Base-by-base conservation (phyloP, 202 grass and related monocot species). In the Zoysia matrella region DNA sequence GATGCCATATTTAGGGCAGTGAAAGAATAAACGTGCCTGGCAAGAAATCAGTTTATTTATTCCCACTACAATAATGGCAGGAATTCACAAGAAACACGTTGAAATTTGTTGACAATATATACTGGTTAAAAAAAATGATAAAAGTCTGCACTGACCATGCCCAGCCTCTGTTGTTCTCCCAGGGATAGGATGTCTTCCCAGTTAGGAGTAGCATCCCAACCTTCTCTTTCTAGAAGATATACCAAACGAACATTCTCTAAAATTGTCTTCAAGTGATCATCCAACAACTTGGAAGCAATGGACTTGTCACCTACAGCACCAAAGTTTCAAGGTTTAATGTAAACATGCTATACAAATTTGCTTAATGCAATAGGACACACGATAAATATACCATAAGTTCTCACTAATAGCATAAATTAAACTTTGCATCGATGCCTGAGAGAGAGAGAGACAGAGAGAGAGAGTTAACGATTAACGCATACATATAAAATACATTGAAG, bases 181-280 rank as follows among this genome's bases (percentile, higher is more conserved):
- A 98, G 77, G 45, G 96, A 98, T 10, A 98, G 81, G 85, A 92
- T 85, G 83, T 99, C 96, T 86, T 99, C 96, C 96, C 95, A 93
- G 55, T 95, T 98, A 84, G 91, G 85, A 83, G 87, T 88, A 79
- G 91, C 85, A 90, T 99, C 96, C 96, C 90, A 99, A 47, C 93
- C 89, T 95, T 93, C 96, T 84, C 96, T 93, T 60, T 99, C 93
- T 58, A 99, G 89, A 94, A 95, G 96, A 90, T 99, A 99, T 30
- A 95, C 72, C 86, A 95, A 85, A 13, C 96, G 85, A 70, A 92
- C 91, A 81, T 91, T 88, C 84, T 89, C 93, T 71, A 99, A 79
- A 92, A 99, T 93, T 11, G 60, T 92, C 75, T 86, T 99, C 13
- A 99, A 77, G 90, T 90, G 89, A 71, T 80, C 87, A 79, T 99